A percentile compares a stretch with the other conserved stretches of the same genome.
Conservation (phyloP, 1,139 yeast species). For the Yamadazyma jaroonii region DNA sequence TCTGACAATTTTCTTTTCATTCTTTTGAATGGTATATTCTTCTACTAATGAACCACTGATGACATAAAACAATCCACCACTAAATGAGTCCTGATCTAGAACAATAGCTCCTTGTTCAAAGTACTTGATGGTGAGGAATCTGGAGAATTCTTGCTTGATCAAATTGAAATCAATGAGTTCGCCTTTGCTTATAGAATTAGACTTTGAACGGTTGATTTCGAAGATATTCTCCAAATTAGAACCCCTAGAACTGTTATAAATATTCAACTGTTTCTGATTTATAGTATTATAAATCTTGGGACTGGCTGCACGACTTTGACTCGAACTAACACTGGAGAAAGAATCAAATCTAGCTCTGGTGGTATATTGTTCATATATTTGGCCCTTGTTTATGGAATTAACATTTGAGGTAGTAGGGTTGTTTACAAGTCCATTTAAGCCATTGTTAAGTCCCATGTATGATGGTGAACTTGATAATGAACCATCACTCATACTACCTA, state of each 20-base stretch:
- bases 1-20: conserved; percentile 13
- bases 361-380: conserved; percentile 20
- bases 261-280: conserved; percentile 19
- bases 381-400: conserved; percentile 12
- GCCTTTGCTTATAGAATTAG: conserved; percentile 5
- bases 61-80: conserved; percentile 76
- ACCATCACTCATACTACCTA: conserved; percentile 5
- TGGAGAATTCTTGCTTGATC: conserved; percentile 63
- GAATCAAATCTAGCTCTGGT: conserved; percentile 21
- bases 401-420: conserved; percentile 11
- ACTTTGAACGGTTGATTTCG: conserved; percentile 7
- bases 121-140: conserved; percentile 54
- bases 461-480: conserved; percentile 28
- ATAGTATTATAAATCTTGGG: conserved; percentile 30
- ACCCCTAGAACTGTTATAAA: conserved; percentile 5
- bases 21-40: conserved; percentile 17
- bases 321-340: conserved; percentile 16
- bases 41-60: conserved; percentile 76
- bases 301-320: conserved; percentile 15
- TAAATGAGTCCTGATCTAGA: conserved; percentile 61
- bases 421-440: conserved; percentile 25
- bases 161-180: conserved; percentile 13
- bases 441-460: conserved; percentile 27
- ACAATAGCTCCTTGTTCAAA: conserved; percentile 54
- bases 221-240: conserved; percentile 8